Base-by-base conservation (phyloP, 495 filamentous ascomycete species). In the Xylaria acuta region DNA sequence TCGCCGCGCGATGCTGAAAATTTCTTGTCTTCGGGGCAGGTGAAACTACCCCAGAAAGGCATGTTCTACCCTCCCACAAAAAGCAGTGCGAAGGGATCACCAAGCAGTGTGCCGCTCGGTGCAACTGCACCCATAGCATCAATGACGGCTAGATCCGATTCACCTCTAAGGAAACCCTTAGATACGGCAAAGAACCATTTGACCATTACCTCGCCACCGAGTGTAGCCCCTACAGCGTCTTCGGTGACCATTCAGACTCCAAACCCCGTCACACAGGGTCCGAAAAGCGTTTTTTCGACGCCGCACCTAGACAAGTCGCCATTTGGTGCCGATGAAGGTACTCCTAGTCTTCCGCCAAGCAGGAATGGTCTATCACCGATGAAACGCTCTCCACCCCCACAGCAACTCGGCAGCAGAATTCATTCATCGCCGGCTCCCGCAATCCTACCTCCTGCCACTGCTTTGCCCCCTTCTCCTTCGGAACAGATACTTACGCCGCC, bases 341-440 rank as follows among this genome's bases (percentile, higher is more conserved):
- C 77, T 2, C 77, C 84, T 53, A 86, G 71, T 77, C 88, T 85
- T 74, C 87, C 87, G 66, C 85, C 92, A 53, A 74, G 84, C 30
- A 81, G 84, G 49, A 90, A 89, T 5, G 93, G 92, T 7, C 80
- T 94, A 45, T 95, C 93, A 22, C 93, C 93, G 5, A 91, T 87
- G 51, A 97, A 97, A 77, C 90, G 94, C 49, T 88, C 87, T 18
- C 84, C 87, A 27, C 80, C 84, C 36, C 75, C 75, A 36, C 78
- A 80, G 38, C 79, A 76, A 70, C 47, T 72, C 68, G 56, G 75
- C 70, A 64, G 73, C 63, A 56, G 71, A 30, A 45, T 75, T 64
- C 72, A 65, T 14, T 75, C 74, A 40, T 80, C 81, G 12, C 79
- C 80, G 38, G 64, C 68, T 68, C 75, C 79, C 27, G 75, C 82